Base-by-base conservation (phyloP, 2,329 filamentous ascomycete species). In the Penicillium polonicum region DNA sequence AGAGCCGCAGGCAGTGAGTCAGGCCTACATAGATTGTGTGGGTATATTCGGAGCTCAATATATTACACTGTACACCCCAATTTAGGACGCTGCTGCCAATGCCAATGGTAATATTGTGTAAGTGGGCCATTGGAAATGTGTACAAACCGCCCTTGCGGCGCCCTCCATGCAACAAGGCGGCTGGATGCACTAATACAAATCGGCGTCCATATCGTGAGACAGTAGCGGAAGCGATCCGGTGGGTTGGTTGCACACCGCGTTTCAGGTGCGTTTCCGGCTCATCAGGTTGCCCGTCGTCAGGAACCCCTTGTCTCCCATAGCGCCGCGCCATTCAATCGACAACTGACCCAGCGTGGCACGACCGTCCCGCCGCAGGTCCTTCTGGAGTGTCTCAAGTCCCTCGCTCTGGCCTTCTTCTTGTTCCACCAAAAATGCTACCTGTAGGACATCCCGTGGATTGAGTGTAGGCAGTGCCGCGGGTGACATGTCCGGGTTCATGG, bases 281-380 rank as follows among this genome's bases (percentile, higher is more conserved):
- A 79, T 69, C 52, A 96, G 78, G 81, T 89, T 93, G 10, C 92
- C 92, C 7, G 94, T 99, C 44, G 88, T 91, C 70, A 99, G 79
- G 66, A 87, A 92, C 0, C 94, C 94, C 67, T 85, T 84, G 75
- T 93, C 94, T 0, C 94, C 94, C 88, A 97, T 92, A 60, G 90
- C 85, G 38, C 89, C 89, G 62, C 90, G 83, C 94, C 94, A 99
- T 54, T 91, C 88, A 58, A 97, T 89, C 43, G 87, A 88, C 64
- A 97, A 76, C 61, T 94, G 87, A 5, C 92, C 93, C 70, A 97
- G 86, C 21, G 88, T 79, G 38, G 89, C 78, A 60, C 82, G 79
- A 19, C 78, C 78, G 60, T 79, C 76, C 35, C 76, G 74, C 41
- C 76, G 78, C 62, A 85, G 78, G 49, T 79, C 78, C 58, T 76